phyloP scores from a whole-genome alignment of 805 yeast species.

The Starmerella powellii region DNA sequence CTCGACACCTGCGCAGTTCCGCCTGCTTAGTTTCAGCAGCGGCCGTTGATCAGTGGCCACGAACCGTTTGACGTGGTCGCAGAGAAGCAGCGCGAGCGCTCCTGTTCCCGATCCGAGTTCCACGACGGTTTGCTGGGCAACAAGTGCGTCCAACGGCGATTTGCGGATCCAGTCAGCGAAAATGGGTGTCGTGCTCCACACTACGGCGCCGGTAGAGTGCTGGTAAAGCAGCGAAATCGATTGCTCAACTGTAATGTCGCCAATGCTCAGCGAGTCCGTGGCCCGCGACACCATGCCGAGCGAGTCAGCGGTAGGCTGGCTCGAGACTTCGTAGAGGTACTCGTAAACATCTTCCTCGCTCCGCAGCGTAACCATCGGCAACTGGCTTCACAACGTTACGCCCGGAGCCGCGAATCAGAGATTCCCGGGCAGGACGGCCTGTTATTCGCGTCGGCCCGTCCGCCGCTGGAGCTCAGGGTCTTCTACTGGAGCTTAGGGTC shows the following conservation, averaged over 20 bases:
- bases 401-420: no score
- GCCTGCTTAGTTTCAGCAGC: slow-evolving; percentile 16
- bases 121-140: slow-evolving; percentile 6
- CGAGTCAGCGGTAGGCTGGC: not conserved
- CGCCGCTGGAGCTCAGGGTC: no score
- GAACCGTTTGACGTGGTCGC: not conserved
- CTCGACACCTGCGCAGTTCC: slow-evolving; percentile 7
- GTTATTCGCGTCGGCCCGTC: no score
- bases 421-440: no score
- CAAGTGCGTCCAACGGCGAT: not conserved
- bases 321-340: slow-evolving; percentile 8
- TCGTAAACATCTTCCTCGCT: slow-evolving; percentile 9
- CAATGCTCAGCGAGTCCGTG: slow-evolving; percentile 3
- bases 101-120: slow-evolving; percentile 25
- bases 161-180: slow-evolving; percentile 13
- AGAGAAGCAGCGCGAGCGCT: slow-evolving; percentile 18
- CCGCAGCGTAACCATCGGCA: no score
- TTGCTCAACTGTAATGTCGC: slow-evolving; percentile 14
- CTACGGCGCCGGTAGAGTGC: slow-evolving; percentile 22
- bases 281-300: slow-evolving; percentile 14
- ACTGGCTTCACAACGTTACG: no score
- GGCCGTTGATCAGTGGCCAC: slow-evolving; percentile 23
- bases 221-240: slow-evolving; percentile 14
- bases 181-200: slow-evolving; percentile 20
- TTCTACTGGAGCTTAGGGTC: no score